Evolutionary conservation across 202 grass and related monocot genomes (phyloP).

Genomic region (Digitaria exilis): DNA sequence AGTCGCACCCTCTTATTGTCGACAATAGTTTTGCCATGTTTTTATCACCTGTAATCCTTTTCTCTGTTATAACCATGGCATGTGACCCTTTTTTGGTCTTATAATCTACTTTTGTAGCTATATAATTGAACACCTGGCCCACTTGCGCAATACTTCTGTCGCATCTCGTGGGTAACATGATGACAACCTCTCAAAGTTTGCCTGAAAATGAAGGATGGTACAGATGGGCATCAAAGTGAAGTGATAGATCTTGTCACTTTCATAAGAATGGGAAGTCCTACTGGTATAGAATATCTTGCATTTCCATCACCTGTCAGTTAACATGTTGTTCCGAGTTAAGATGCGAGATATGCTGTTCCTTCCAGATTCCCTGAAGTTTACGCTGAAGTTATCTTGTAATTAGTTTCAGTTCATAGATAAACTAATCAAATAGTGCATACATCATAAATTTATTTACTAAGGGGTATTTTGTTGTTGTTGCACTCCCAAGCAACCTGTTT

Average conservation of each 20-base stretch:
- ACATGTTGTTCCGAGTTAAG: slow-evolving; percentile 14
- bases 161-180: slow-evolving; percentile 35
- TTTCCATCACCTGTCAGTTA: slow-evolving; percentile 33
- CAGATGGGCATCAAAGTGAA: slow-evolving; percentile 40
- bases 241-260: slow-evolving; percentile 42
- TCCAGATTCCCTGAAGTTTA: neutral
- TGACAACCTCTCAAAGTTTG: slow-evolving; percentile 32
- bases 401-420: slow-evolving; percentile 24
- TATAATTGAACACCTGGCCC: slow-evolving; percentile 24
- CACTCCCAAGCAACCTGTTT: slow-evolving; percentile 26
- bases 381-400: neutral
- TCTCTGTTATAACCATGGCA: neutral
- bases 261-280: slow-evolving; percentile 38
- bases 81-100: neutral
- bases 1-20: neutral
- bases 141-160: slow-evolving; percentile 27
- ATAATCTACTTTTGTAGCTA: slow-evolving; percentile 25
- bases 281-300: slow-evolving; percentile 32
- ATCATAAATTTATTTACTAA: slow-evolving; percentile 6
- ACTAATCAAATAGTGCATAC: slow-evolving; percentile 17
- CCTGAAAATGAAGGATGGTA: slow-evolving; percentile 41
- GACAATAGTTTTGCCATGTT: neutral
- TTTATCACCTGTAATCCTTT: slow-evolving; percentile 2
- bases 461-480: slow-evolving; percentile 21
- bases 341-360: slow-evolving; percentile 5